phyloP scores from a whole-genome alignment of 1,284 basidiomycete genomes.

The Malassezia psittaci region DNA sequence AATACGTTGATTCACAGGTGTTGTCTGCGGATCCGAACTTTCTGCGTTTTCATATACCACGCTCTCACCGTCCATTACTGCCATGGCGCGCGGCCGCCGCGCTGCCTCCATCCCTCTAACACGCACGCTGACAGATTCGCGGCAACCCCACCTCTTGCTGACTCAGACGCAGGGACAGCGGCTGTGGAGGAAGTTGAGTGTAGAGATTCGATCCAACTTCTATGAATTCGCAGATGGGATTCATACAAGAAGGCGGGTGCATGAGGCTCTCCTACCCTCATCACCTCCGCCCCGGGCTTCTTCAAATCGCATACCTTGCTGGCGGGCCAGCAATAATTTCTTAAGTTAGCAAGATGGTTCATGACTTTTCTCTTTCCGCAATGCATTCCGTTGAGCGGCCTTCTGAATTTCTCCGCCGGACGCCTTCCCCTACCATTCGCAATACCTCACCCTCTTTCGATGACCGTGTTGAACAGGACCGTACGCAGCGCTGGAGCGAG shows the following conservation, averaged over 20 bases:
- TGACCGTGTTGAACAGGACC: neutral
- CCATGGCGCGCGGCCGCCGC: neutral
- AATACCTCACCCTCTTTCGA: neutral
- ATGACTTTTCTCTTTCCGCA: neutral
- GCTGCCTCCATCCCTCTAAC: neutral
- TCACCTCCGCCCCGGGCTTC: neutral
- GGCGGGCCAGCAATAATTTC: neutral
- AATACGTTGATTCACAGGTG: no score
- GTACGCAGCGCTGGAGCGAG: conserved; percentile 9
- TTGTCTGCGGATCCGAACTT: no score
- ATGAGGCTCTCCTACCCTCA: neutral
- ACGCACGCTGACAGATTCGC: neutral
- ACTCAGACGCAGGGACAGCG: conserved; percentile 2
- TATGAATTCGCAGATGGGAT: neutral
- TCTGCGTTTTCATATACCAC: neutral
- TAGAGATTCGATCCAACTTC: conserved; percentile 4
- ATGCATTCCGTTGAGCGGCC: neutral
- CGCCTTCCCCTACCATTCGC: conserved; percentile 5
- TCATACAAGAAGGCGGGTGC: neutral
- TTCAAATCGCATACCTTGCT: neutral
- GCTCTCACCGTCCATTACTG: neutral
- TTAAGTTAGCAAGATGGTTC: neutral
- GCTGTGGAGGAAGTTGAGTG: conserved; percentile 1
- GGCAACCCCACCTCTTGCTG: neutral
- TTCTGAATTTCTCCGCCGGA: neutral